A percentile compares a stretch with the other conserved stretches of the same genome.
These are phyloP conservation scores for Trichoderma koningii DNA, from an alignment of 2,329 filamentous ascomycete species.

Conservation along the genomic window DNA sequence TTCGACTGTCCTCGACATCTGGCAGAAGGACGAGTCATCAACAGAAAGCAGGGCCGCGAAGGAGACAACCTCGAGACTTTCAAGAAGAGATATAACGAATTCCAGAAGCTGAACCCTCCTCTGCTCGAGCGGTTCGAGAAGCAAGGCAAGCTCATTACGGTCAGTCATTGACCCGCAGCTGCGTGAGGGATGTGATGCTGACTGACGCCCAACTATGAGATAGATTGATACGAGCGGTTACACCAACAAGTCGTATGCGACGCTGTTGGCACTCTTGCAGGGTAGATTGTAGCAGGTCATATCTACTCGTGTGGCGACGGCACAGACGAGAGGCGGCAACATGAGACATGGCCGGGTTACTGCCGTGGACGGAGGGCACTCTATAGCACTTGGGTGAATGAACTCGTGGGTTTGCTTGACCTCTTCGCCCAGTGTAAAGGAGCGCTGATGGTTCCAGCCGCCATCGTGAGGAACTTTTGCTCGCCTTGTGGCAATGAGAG, in stretches of 20 bases:
- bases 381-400: not conserved
- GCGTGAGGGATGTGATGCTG: no score
- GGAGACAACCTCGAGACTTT: not conserved
- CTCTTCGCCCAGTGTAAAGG: not conserved
- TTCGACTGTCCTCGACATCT: not conserved
- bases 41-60: slow-evolving; percentile 4
- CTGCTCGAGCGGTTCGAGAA: not conserved
- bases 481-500: no score
- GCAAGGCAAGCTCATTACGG: not conserved
- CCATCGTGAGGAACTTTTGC: not conserved
- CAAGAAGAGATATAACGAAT: slow-evolving; percentile 3
- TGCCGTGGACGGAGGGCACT: not conserved
- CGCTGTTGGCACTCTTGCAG: not conserved
- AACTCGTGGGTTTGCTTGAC: not conserved
- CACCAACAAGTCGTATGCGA: not conserved
- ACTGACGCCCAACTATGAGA: not conserved
- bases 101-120: slow-evolving; percentile 1
- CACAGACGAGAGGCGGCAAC: not conserved
- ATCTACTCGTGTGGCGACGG: not conserved
- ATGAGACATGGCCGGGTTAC: not conserved
- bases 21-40: not conserved
- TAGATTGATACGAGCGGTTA: slow-evolving; percentile 10
- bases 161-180: not conserved
- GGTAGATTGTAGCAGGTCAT: not conserved
- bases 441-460: no score